Base-by-base conservation (phyloP, 2,329 filamentous ascomycete species). In the Aureobasidium sp. region DNA sequence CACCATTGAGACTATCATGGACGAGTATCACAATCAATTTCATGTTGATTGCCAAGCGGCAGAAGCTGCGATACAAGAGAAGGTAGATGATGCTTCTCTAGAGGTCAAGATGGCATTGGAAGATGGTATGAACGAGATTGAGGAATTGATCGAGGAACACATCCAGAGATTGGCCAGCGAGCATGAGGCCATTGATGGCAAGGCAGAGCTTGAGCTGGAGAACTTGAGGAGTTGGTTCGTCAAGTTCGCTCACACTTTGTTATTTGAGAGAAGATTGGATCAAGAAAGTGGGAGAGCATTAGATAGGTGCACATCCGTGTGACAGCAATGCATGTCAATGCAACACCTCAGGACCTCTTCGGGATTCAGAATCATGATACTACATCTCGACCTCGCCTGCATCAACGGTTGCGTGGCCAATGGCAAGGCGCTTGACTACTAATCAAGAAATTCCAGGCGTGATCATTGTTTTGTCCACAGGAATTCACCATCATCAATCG, bases 371-470 rank as follows among this genome's bases (percentile, higher is more conserved):
- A 12, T 12, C n/a, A 25, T 17, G 25, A 17, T 2, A 2, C 2
- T 42, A 10, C 6, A 7, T 17, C 3, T 14, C 25, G 14, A 14
- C 4, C 4, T 30, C 16, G 6, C 12, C 27, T 48, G 11, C 34
- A 50, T 40, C 24, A 50, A 40, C 40, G 55, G 55, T 29, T 53
- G 58, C 58, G 63, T 77, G 74, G 74, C 74, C 74, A 77, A 77
- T 77, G 74, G 74, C 73, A 77, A 77, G 74, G 74, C 73, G 74
- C 71, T 75, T 77, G 74, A 77, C 74, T 77, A 76, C 74, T 73
- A 75, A 50, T 56, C 44, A 56, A 54, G 53, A 55, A 47, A 55
- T 55, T 55, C 29, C 53, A 55, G 53, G 34, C 51, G 51, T 47
- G 51, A 22, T 53, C 50, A 53, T 14, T 42, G 38, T 53, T 53